Conservation (phyloP, 106 monocot genomes). For the Vanilla planifolia region DNA sequence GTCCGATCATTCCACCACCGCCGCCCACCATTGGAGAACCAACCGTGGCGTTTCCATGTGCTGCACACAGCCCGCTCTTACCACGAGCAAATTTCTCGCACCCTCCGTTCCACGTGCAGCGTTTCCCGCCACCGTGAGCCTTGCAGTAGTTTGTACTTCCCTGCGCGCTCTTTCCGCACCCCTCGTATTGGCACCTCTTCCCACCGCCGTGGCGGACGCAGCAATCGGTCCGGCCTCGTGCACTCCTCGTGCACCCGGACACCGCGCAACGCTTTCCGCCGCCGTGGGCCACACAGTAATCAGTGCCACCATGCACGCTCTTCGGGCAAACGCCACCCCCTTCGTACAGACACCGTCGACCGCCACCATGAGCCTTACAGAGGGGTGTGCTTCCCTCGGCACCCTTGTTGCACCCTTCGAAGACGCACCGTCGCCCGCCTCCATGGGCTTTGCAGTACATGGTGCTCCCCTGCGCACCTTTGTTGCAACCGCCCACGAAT, state of each 20-base stretch:
- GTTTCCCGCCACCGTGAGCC: conserved; percentile 92
- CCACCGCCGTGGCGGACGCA: conserved; percentile 95
- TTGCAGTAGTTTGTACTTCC: conserved; percentile 99
- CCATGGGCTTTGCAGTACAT: conserved; percentile 91
- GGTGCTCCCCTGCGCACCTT: conserved; percentile 96
- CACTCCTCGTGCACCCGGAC: conserved; percentile 73
- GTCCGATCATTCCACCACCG: conserved; percentile 27
- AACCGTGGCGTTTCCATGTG: conserved; percentile 46
- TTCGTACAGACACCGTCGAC: conserved; percentile 67
- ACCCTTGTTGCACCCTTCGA: conserved; percentile 87
- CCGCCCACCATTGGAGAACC: conserved; percentile 7
- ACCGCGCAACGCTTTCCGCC: conserved; percentile 79
- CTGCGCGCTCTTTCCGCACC: conserved; percentile 86
- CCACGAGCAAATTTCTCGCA: conserved; percentile 97
- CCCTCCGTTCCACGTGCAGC: conserved; percentile 49
- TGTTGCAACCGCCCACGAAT: conserved; percentile 32
- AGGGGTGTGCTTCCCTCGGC: conserved; percentile 87
- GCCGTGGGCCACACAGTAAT: conserved; percentile 93
- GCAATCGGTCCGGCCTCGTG: conserved; percentile 84
- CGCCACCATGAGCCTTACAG: conserved; percentile 92
- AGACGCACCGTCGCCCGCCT: conserved; percentile 83
- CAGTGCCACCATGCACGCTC: conserved; percentile 92
- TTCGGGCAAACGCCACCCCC: conserved; percentile 89
- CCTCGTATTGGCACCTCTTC: conserved; percentile 67
- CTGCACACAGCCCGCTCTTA: conserved; percentile 78